Conservation (phyloP, 2,329 filamentous ascomycete genomes). For the Fusarium sp. region DNA sequence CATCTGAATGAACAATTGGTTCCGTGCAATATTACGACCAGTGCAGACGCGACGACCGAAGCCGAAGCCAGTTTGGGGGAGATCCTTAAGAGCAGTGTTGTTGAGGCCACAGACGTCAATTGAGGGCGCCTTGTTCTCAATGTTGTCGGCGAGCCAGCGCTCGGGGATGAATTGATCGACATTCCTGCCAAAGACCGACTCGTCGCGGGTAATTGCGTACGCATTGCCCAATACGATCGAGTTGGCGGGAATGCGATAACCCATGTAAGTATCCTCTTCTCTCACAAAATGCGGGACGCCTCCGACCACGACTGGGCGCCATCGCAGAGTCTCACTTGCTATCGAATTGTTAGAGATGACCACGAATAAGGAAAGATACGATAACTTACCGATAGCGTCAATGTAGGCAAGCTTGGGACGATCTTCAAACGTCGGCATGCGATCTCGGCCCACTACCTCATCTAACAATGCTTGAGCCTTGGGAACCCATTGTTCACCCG, state of each 20-base stretch:
- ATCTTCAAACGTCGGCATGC: constrained; percentile 59
- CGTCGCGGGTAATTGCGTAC: constrained; percentile 58
- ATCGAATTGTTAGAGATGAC: not conserved
- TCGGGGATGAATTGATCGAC: constrained; percentile 53
- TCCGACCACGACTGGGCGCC: constrained; percentile 58
- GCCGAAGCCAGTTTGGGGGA: constrained; percentile 61
- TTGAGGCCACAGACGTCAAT: constrained; percentile 27
- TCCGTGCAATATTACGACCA: constrained; percentile 64
- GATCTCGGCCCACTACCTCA: constrained; percentile 56
- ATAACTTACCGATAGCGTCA: constrained; percentile 55
- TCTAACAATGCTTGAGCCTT: constrained; percentile 62
- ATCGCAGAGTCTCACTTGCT: constrained; percentile 58
- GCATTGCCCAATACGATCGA: constrained; percentile 61
- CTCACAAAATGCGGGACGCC: constrained; percentile 59
- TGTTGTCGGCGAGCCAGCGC: constrained; percentile 50
- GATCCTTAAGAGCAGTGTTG: constrained; percentile 42
- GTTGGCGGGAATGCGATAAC: constrained; percentile 60
- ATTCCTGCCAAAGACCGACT: constrained; percentile 58
- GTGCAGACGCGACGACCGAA: constrained; percentile 63
- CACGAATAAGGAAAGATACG: no score
- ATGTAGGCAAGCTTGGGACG: constrained; percentile 59
- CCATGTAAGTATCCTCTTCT: constrained; percentile 55
- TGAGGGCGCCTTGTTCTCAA: constrained; percentile 6
- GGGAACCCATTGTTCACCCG: constrained; percentile 38
- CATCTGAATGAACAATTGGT: constrained; percentile 60